Base-by-base conservation (phyloP, 2,329 filamentous ascomycete species). In the Botryotinia narcissicola region DNA sequence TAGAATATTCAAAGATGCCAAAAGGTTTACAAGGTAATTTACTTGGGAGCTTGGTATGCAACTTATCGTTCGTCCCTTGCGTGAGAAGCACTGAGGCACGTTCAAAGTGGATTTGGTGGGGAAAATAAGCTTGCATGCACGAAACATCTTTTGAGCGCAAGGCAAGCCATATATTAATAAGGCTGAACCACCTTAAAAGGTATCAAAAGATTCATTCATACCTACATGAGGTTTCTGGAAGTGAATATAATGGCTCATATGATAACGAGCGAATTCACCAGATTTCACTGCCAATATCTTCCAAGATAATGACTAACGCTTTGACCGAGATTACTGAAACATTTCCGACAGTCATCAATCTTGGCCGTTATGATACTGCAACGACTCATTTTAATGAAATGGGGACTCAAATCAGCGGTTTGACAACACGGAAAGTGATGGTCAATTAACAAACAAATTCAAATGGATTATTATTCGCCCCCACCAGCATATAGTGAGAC, bases 401-500 rank as follows among this genome's bases (percentile, higher is more conserved):
- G 29, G 25, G 48, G 16, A 42, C 35, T n/a, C 35, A 32, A 42
- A n/a, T 16, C 48, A 5, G 35, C 16, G 64, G 48, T 18, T 57
- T 54, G 16, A 42, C 35, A 57, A 18, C 9, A 25, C 7, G 12
- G 25, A 42, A 42, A 62, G 18, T 37, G 48, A 46, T 61, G 14
- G 10, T 46, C 37, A 48, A 70, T 46, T 37, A 20, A 48, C 29
- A 46, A 35, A 46, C 10, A 70, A 62, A 32, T 14, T n/a, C 40
- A 32, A 46, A 72, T 74, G 67, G 61, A 70, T 46, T 32, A 37
- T 51, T 37, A 71, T 62, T 40, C 40, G 37, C 18, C 48, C 18
- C 71, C 74, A 29, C 69, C 71, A 29, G 40, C 69, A 40, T 71
- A 75, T 42, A 48, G 57, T 67, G 72, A 73, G 25, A 48, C 57